Base-by-base conservation (phyloP, 306 rosid species). In the Hippophae tibetana region DNA sequence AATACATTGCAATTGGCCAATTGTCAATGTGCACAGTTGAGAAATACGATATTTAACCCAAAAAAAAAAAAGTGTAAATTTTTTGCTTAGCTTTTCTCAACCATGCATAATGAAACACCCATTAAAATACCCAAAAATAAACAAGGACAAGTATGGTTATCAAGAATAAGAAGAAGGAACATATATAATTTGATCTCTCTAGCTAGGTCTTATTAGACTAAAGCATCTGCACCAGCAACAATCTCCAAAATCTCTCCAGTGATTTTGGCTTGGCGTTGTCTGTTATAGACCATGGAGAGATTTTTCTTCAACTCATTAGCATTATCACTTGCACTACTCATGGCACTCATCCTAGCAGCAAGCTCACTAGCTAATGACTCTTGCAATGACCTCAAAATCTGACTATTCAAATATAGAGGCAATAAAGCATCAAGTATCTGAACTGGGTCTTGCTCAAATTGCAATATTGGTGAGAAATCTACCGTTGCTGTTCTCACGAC, bases 221-320 rank as follows among this genome's bases (percentile, higher is more conserved):
- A 57, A 42, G 90, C 95, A 47, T 84, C 43, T 56, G 97, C 95
- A 38, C 97, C 97, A 38, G 97, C 89, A 66, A 89, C 83, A 74
- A 89, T 89, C 81, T 89, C 97, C 44, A 89, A 80, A 10, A 89
- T 89, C 82, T 89, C 97, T 2, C 95, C 94, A 0, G 97, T 86
- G 71, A 89, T 89, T 71, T 89, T 86, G 2, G 95, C 97, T 62
- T 89, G 97, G 43, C 94, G 95, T 65, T 82, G 55, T 76, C 97
- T 74, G 58, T 89, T 89, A 69, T 89, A 89, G 6, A 63, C 45
- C 10, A 0, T 23, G 2, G 97, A 86, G 64, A 86, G 70, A 48
- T 0, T 62, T 76, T 77, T 86, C 88, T 73, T 89, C 86, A 86
- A 72, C 66, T 89, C 95, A 0, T 10, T 1, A 0, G 97, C 97